Evolutionary conservation across 1,284 basidiomycete species (phyloP), one percentile per base, ranked within the genome.

Genomic region (Irpex lacteus): DNA sequence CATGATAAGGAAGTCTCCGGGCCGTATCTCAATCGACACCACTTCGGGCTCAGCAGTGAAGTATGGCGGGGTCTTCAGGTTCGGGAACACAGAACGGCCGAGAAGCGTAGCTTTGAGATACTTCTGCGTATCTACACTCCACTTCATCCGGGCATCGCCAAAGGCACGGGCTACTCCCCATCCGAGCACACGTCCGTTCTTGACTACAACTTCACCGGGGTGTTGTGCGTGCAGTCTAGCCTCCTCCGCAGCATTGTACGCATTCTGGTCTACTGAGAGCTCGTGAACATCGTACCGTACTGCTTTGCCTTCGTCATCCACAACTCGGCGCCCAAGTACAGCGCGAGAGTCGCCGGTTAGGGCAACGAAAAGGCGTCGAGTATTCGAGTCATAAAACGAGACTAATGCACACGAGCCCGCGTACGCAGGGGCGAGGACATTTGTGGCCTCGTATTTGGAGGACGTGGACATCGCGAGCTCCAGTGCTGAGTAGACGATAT

Each of bases 281-380:
- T 82, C 75, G 64, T 83, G 82, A 0, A 82, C 81, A 61, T 81
- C 77, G 75, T 85, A 88, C 4, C 19, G 52, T 50, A 72, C 70
- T 26, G 72, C 70, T 21, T 74, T 70, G 13, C 77, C 79, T 26
- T 72, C 66, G 9, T 67, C 66, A 53, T 70, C 67, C 13, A 61
- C 66, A 0, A 74, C 68, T 5, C 78, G 82, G 52, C 85, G 78
- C 1, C 87, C 88, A 4, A 88, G 77, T 3, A 89, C 79, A 2
- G 86, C 87, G n/a, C 87, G 82, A 8, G 80, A 82, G 70, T 88
- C 84, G 5, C 88, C 87, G 0, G 85, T 82, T 50, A 83, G 77
- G 0, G 84, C 85, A 15, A 84, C 72, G 63, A 78, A 78, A 1
- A 87, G 74, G 3, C 75, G 66, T 2, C 77, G 72, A 9, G 77